phyloP scores from a whole-genome alignment of 208 protist species.

The Wallacemonas sp. region DNA sequence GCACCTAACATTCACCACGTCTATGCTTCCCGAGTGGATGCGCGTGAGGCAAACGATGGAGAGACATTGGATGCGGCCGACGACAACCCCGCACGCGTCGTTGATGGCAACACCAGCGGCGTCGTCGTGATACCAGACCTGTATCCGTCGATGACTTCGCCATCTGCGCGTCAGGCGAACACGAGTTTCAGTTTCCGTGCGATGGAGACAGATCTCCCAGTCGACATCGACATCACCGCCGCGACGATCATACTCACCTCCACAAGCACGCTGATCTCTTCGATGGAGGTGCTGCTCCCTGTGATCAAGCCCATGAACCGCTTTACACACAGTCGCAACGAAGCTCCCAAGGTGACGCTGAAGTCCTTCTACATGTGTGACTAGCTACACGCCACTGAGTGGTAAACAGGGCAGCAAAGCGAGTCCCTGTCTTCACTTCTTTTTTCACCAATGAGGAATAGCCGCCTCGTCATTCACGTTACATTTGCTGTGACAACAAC shows the following conservation, averaged over 20 bases:
- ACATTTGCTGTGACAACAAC: background rate
- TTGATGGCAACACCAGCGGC: background rate
- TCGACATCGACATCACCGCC: constrained; percentile 36
- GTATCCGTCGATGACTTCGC: background rate
- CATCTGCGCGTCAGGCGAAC: background rate
- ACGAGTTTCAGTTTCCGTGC: constrained; percentile 35
- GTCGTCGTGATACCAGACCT: background rate
- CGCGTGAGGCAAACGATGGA: background rate
- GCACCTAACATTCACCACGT: constrained; percentile 8
- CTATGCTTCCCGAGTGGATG: constrained; percentile 4
- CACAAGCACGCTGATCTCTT: constrained; percentile 23
- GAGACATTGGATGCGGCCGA: background rate
- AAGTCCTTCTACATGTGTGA: constrained; percentile 19
- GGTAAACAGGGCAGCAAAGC: background rate
- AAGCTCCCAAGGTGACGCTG: background rate
- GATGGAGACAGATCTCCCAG: constrained; percentile 19
- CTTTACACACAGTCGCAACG: constrained; percentile 22
- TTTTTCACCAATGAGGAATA: too few species aligned
- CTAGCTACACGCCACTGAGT: background rate
- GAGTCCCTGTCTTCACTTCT: background rate
- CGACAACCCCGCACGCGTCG: background rate
- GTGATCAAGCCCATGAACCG: constrained; percentile 20
- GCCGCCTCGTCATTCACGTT: background rate
- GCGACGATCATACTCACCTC: constrained; percentile 27
- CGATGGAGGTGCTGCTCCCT: constrained; percentile 30